Evolutionary conservation across 2,329 filamentous ascomycete species (phyloP).

Genomic region (Penicillium sp.): DNA sequence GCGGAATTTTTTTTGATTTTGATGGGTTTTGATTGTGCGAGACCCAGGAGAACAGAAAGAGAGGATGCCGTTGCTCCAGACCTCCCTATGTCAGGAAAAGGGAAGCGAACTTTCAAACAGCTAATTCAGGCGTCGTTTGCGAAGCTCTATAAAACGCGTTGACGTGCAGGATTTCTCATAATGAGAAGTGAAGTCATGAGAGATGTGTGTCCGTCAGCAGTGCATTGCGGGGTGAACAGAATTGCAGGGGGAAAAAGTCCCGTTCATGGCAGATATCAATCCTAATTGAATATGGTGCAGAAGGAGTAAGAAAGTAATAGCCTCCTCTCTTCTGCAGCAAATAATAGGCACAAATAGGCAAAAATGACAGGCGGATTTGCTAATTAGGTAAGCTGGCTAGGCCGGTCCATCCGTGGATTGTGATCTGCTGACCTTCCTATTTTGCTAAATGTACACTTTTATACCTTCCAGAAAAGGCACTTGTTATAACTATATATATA

Average conservation of each 20-base stretch:
- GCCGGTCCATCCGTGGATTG: not conserved
- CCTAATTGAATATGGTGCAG: not conserved
- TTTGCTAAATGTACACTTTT: not conserved
- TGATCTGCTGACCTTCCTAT: constrained; percentile 5
- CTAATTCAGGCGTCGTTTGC: not conserved
- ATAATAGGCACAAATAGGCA: constrained; percentile 5
- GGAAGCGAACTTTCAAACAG: not conserved
- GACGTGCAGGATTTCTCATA: constrained; percentile 7
- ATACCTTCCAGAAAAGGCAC: not conserved
- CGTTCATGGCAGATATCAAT: not conserved
- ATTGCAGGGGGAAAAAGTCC: constrained; percentile 1
- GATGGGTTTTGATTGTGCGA: not conserved
- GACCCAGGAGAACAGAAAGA: not conserved
- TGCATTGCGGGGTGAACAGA: constrained; percentile 2
- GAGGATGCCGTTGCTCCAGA: not conserved
- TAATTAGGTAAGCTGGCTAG: constrained; percentile 6
- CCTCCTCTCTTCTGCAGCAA: not conserved
- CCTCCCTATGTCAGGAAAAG: not conserved
- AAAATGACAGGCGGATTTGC: constrained; percentile 1
- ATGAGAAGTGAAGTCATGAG: constrained; percentile 3
- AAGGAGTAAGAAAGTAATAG: not conserved
- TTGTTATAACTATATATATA: not conserved
- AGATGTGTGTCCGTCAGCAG: constrained; percentile 1
- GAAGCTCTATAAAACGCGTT: not conserved
- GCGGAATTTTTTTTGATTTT: constrained; percentile 1